phyloP scores from a whole-genome alignment of 192 early-diverging fungal genomes.

The Coemansia sp. region DNA sequence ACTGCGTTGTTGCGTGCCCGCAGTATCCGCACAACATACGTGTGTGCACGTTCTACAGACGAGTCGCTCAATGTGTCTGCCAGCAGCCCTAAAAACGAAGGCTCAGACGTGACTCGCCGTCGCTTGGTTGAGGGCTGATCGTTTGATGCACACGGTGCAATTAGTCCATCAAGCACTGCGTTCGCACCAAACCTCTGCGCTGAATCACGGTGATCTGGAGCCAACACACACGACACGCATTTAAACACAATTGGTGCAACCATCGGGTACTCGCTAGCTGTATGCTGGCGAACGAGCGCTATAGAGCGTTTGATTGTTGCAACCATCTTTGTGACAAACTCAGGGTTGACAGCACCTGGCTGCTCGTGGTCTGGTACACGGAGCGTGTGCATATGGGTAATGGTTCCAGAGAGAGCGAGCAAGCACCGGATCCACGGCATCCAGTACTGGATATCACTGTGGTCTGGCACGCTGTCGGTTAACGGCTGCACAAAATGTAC shows the following conservation, averaged over 20 bases:
- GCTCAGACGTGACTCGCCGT: neutral
- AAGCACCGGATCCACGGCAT: conserved; percentile 9
- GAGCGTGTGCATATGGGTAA: conserved; percentile 27
- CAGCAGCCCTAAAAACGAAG: conserved; percentile 12
- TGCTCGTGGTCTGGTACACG: neutral
- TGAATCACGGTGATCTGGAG: neutral
- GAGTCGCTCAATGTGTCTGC: conserved; percentile 4
- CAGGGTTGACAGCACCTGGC: conserved; percentile 3
- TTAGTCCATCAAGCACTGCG: conserved; percentile 22
- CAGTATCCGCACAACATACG: conserved; percentile 21
- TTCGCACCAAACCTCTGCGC: conserved; percentile 11
- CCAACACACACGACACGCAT: conserved; percentile 1
- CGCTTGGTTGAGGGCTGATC: neutral
- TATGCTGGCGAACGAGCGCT: neutral
- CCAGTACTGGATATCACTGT: neutral
- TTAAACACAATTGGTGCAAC: neutral
- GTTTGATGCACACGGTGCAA: neutral
- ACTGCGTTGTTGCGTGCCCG: conserved; percentile 16
- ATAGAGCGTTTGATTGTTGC: conserved; percentile 4
- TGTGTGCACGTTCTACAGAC: neutral
- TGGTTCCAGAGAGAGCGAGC: conserved; percentile 14
- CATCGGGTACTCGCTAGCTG: neutral
- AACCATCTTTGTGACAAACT: conserved; percentile 25
- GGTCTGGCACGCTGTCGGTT: neutral
- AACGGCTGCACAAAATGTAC: conserved; percentile 17